Percentiles rank a stretch among this genome's conserved stretches.
phyloP scores from a whole-genome alignment of 192 early-diverging fungal genomes.

The Mortierella antarctica region DNA sequence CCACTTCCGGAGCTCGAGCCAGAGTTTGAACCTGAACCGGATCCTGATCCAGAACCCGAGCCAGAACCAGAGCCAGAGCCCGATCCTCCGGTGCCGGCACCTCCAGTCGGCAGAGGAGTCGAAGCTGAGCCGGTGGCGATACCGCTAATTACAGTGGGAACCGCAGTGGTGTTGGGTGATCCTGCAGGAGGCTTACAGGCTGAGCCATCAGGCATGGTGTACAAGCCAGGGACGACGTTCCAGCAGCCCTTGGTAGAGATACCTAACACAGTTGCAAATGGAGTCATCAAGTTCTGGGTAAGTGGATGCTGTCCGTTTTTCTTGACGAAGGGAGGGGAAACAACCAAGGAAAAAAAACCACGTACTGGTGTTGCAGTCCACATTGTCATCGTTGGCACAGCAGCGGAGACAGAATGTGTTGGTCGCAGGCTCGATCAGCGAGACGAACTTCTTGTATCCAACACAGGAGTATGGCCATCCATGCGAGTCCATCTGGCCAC shows the following conservation, averaged over 20 bases:
- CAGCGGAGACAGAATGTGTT: slow-evolving; percentile 59
- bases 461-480: slow-evolving; percentile 55
- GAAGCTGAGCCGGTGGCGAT: not conserved
- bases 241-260: slow-evolving; percentile 43
- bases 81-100: not conserved
- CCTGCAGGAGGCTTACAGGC: slow-evolving; percentile 13
- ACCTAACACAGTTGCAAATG: slow-evolving; percentile 14
- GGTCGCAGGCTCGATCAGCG: slow-evolving; percentile 56
- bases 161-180: slow-evolving; percentile 8
- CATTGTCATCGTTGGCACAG: slow-evolving; percentile 23
- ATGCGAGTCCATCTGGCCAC: slow-evolving; percentile 53
- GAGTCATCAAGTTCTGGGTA: not conserved
- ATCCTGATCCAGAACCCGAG: not conserved
- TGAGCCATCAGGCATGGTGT: slow-evolving; percentile 42
- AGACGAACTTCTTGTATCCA: slow-evolving; percentile 58
- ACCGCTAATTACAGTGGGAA: slow-evolving; percentile 2
- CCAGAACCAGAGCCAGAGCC: not conserved
- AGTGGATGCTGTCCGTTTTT: not conserved
- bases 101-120: not conserved
- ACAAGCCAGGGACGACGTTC: slow-evolving; percentile 45
- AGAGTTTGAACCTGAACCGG: not conserved
- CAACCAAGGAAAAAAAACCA: not conserved
- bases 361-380: slow-evolving; percentile 35
- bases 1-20: not conserved
- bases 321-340: not conserved